Conservation (phyloP, 2,329 filamentous ascomycete species). For the Paracoccidioides brasiliensis region DNA sequence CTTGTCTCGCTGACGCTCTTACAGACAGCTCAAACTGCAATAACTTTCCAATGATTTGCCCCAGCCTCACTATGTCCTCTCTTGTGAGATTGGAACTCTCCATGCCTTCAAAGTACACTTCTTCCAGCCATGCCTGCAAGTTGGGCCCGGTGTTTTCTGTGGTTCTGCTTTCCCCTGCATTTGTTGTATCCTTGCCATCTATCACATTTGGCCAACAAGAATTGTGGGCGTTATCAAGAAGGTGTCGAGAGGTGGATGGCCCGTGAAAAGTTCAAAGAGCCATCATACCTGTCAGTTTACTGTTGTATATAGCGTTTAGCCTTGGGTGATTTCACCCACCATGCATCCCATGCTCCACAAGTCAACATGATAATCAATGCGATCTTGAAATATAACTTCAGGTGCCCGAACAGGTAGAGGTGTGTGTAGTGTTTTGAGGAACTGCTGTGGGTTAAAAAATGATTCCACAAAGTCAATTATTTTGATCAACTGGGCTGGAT, state of each 20-base stretch:
- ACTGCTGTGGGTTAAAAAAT: constrained; percentile 15
- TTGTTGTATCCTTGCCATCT: constrained; percentile 21
- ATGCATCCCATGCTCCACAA: constrained; percentile 28
- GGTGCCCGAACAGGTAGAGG: constrained; percentile 25
- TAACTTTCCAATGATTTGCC: constrained; percentile 13
- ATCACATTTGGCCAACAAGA: constrained; percentile 25
- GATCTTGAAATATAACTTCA: constrained; percentile 27
- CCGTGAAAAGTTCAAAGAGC: constrained; percentile 29
- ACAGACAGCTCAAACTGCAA: constrained; percentile 10
- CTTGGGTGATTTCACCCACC: constrained; percentile 15
- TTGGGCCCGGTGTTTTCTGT: constrained; percentile 11
- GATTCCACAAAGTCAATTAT: constrained; percentile 31
- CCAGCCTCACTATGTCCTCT: constrained; percentile 17
- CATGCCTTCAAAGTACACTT: constrained; percentile 25
- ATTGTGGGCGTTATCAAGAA: constrained; percentile 22
- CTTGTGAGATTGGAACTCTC: constrained; percentile 11
- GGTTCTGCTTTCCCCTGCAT: constrained; percentile 3
- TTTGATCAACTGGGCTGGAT: constrained; percentile 13
- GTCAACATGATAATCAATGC: constrained; percentile 24
- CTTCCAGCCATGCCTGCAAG: constrained; percentile 27
- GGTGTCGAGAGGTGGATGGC: constrained; percentile 28
- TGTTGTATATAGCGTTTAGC: neutral
- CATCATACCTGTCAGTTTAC: constrained; percentile 5
- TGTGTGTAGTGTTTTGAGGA: constrained; percentile 21
- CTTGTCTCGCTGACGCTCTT: constrained; percentile 16